Base-by-base conservation (phyloP, 805 yeast species). In the Candida namnaoensis region DNA sequence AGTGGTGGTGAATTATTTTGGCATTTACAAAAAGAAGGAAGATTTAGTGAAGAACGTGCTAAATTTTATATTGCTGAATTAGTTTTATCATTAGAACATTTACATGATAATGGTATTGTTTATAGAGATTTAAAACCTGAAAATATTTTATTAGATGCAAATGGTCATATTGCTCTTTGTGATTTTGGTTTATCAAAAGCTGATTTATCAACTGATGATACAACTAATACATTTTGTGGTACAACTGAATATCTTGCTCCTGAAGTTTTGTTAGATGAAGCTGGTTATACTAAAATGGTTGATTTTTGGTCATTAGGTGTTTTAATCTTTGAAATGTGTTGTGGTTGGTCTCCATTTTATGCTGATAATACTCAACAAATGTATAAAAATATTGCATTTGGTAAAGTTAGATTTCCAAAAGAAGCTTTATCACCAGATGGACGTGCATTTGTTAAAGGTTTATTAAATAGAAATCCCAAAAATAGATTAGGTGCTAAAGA, bases 221-320 rank as follows among this genome's bases (percentile, higher is more conserved):
- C 97, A 35, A 90, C 97, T 4, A 93, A 91, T 62, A 93, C 99
- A 0, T 93, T 93, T 55, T 93, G 99, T 65, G 99, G 99, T 44
- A 93, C 99, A 19, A 93, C 99, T 7, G 99, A 93, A 67, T 93
- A 93, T 62, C 72, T 93, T 48, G 99, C 99, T 0, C 99, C 99
- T 2, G 99, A 93, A 63, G 95, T 93, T 14, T 71, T 93, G 51
- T 71, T 93, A 41, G 98, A 93, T 65, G 99, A 93, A 62, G 76
- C 86, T 41, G 99, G 99, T 14, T 93, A 93, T 66, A 93, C 98
- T 34, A 88, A 90, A 64, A 91, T 93, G 98, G 99, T 93, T 46
- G 99, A 93, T 62, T 93, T 93, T 55, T 93, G 99, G 99, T 90
- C 98, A 3, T 68, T 93, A 44, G 99, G 99, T 45, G 99, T 93